These are phyloP conservation scores for Lepiota brunneoincarnata DNA, from an alignment of 768 basidiomycete species.

Conservation along the genomic window DNA sequence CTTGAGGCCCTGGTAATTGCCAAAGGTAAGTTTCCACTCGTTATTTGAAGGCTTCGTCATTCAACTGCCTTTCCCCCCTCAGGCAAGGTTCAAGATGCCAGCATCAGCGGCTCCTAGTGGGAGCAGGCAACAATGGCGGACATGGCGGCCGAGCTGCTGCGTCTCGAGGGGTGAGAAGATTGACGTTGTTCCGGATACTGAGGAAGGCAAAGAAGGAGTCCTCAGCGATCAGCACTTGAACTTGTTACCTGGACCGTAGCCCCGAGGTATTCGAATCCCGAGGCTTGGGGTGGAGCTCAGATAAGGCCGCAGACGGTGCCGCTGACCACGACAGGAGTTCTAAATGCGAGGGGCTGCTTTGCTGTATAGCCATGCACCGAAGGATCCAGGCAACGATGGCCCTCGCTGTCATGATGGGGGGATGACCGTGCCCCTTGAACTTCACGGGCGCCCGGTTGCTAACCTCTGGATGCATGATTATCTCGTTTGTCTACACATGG, in stretches of 20 bases:
- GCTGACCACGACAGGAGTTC: slow-evolving; percentile 13
- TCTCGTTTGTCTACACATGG: too few relatives aligned
- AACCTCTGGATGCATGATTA: too few relatives aligned
- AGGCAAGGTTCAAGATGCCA: slow-evolving; percentile 87
- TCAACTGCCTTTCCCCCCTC: background rate
- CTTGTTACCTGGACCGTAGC: slow-evolving; percentile 74
- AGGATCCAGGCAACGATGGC: too few relatives aligned
- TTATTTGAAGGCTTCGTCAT: background rate
- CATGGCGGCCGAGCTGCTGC: slow-evolving; percentile 73
- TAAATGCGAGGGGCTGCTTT: slow-evolving; percentile 58
- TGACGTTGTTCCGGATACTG: slow-evolving; percentile 75
- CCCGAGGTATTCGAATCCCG: slow-evolving; percentile 70
- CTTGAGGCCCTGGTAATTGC: slow-evolving; percentile 95
- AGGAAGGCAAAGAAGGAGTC: slow-evolving; percentile 65
- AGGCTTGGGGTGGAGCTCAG: slow-evolving; percentile 71
- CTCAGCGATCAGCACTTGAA: slow-evolving; percentile 82
- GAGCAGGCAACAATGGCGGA: slow-evolving; percentile 72
- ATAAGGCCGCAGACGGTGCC: slow-evolving; percentile 4
- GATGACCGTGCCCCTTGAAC: slow-evolving; percentile 28
- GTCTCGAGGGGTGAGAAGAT: slow-evolving; percentile 89
- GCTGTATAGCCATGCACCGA: slow-evolving; percentile 85
- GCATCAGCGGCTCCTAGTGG: too few relatives aligned
- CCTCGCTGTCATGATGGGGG: slow-evolving; percentile 68
- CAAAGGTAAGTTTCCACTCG: slow-evolving; percentile 50
- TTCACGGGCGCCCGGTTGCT: too few relatives aligned